Base-by-base conservation (phyloP, 2,329 filamentous ascomycete genomes). In the Botrytis medusae region DNA sequence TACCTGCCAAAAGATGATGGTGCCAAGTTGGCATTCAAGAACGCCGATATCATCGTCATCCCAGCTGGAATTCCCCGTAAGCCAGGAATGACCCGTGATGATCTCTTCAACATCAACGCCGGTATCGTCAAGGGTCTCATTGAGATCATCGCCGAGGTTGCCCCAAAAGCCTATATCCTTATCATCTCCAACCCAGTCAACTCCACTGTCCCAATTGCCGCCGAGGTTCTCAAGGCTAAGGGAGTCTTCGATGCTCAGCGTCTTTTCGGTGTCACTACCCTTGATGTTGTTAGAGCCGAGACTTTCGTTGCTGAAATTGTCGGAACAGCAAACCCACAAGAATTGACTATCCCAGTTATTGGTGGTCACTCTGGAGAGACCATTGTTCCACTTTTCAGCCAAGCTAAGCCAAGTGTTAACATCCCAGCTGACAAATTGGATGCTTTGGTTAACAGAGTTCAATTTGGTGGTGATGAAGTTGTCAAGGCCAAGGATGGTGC, bases 101-200 rank as follows among this genome's bases (percentile, higher is more conserved):
- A 99, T 84, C 92, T 99, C 78, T 99, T 99, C 94, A 98, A 98
- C 91, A 99, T 95, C 89, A 99, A 99, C 86, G 96, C 96, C 85
- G 97, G 94, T 84, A 99, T 99, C 84, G 96, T 99, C 84, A 95
- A 95, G 83, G 96, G 98, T 86, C 91, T 99, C 78, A 95, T 95
- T 87, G 97, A 97, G 90, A 95, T 94, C 81, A 91, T 90, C 82
- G 96, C 96, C 82, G 91, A 97, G 82, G 89, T 93, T 79, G 89
- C 92, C 83, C 96, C 96, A 81, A 89, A 98, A 77, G 96, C 96
- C 85, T 97, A 97, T 87, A 89, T 98, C 84, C 91, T 98, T 83
- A 90, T 99, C 88, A 99, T 99, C 87, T 90, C 95, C 85, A 99
- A 99, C 91, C 96, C 96, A 76, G 95, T 99, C 87, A 99, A 99